These are phyloP conservation scores for Solanum hybrid DNA, from an alignment of 305 asterid genomes.

Conservation along the genomic window DNA sequence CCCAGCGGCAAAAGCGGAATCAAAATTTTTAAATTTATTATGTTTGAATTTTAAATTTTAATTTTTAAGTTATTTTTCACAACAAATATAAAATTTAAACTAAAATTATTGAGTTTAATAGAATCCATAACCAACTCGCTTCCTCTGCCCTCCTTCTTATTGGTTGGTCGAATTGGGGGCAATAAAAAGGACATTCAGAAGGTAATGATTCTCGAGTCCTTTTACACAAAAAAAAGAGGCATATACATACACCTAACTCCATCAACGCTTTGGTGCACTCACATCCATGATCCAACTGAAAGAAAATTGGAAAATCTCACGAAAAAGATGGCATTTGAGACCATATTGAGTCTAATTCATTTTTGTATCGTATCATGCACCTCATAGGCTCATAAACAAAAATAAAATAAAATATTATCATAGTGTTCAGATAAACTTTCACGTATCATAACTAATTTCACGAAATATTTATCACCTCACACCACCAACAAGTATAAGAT, in stretches of 20 bases:
- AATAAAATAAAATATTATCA: too few species aligned
- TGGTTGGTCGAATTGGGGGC: not conserved
- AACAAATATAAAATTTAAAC: not conserved
- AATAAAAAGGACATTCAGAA: not conserved
- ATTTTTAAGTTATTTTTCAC: not conserved
- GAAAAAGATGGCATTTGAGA: not conserved
- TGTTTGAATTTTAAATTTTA: too few species aligned
- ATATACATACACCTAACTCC: not conserved
- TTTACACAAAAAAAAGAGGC: not conserved
- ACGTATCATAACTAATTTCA: too few species aligned
- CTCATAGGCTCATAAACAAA: not conserved
- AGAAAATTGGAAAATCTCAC: not conserved
- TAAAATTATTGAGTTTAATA: not conserved
- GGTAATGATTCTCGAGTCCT: not conserved
- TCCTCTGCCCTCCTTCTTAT: not conserved
- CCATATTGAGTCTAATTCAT: not conserved
- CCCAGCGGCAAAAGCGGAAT: fast-evolving
- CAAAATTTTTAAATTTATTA: not conserved
- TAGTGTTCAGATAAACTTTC: too few species aligned
- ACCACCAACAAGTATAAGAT: not conserved
- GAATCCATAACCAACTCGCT: not conserved
- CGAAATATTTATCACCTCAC: not conserved
- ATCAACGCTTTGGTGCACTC: not conserved
- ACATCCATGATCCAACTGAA: not conserved
- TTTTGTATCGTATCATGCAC: not conserved